phyloP scores from a whole-genome alignment of 257 asterid genomes.

The Solanum piurae region DNA sequence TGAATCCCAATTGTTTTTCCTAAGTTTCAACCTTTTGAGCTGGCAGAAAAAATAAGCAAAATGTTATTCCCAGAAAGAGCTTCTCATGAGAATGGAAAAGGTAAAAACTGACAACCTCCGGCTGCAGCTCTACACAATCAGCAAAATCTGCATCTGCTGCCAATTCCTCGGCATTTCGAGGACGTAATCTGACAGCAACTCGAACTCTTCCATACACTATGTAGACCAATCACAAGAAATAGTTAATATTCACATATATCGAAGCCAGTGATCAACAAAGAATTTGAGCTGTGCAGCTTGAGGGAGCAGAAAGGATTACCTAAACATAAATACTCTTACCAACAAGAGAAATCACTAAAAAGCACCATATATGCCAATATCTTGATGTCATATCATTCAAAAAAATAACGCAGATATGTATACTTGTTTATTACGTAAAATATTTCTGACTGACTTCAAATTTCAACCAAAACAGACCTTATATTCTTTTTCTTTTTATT shows the following conservation, averaged over 20 bases:
- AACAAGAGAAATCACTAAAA: background rate
- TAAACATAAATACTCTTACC: background rate
- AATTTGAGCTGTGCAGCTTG: background rate
- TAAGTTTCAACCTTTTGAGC: slow-evolving; percentile 93
- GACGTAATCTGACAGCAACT: slow-evolving; percentile 90
- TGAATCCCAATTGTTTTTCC: slow-evolving; percentile 98
- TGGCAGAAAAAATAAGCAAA: slow-evolving; percentile 24
- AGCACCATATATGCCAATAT: background rate
- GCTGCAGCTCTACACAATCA: slow-evolving; percentile 96
- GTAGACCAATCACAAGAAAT: slow-evolving; percentile 32
- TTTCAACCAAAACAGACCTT: background rate
- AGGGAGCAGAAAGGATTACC: background rate
- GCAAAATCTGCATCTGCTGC: slow-evolving; percentile 99
- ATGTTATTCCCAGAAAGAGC: slow-evolving; percentile 6
- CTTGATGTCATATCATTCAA: background rate
- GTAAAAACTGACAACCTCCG: slow-evolving; percentile 50
- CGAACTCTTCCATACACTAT: slow-evolving; percentile 93
- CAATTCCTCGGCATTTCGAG: slow-evolving; percentile 85
- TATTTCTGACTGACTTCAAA: background rate
- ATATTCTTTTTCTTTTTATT: background rate
- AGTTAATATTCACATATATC: slow-evolving; percentile 3
- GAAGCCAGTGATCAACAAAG: slow-evolving; percentile 1
- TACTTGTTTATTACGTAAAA: background rate
- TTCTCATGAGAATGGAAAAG: background rate
- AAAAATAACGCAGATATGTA: background rate